Conservation (phyloP, 768 basidiomycete genomes). For the Pisolithus tinctorius region DNA sequence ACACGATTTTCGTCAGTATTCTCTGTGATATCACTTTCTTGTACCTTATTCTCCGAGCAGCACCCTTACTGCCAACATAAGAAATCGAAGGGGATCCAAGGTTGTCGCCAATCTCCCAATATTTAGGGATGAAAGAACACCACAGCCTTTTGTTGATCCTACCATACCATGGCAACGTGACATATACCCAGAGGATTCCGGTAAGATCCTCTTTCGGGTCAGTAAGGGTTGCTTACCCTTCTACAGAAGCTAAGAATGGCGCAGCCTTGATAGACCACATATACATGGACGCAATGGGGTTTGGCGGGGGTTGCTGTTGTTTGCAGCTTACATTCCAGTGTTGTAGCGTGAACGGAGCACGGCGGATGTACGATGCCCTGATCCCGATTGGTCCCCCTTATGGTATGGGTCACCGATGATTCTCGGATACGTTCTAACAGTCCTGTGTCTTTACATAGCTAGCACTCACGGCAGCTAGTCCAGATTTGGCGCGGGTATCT, state of each 20-base stretch:
- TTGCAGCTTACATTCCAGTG: constrained; percentile 67
- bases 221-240: constrained; percentile 10
- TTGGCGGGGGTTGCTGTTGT: too few relatives aligned
- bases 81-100: constrained; percentile 83
- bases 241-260: constrained; percentile 60
- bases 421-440: not conserved
- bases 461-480: constrained; percentile 90
- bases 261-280: too few relatives aligned
- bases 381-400: constrained; percentile 91
- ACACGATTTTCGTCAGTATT: constrained; percentile 90
- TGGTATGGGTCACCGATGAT: constrained; percentile 47
- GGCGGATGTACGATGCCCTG: constrained; percentile 90
- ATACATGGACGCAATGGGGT: too few relatives aligned
- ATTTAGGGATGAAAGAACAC: constrained; percentile 79
- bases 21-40: constrained; percentile 5
- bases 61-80: constrained; percentile 95
- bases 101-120: constrained; percentile 94
- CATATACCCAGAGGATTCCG: constrained; percentile 79
- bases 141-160: too few relatives aligned
- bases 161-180: constrained; percentile 47
- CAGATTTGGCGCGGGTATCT: constrained; percentile 91
- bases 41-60: constrained; percentile 35
- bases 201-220: constrained; percentile 35
- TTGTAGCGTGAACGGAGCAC: constrained; percentile 87
- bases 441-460: constrained; percentile 43